phyloP scores from a whole-genome alignment of 129 eudicot species.

The Centaurea solstitialis region DNA sequence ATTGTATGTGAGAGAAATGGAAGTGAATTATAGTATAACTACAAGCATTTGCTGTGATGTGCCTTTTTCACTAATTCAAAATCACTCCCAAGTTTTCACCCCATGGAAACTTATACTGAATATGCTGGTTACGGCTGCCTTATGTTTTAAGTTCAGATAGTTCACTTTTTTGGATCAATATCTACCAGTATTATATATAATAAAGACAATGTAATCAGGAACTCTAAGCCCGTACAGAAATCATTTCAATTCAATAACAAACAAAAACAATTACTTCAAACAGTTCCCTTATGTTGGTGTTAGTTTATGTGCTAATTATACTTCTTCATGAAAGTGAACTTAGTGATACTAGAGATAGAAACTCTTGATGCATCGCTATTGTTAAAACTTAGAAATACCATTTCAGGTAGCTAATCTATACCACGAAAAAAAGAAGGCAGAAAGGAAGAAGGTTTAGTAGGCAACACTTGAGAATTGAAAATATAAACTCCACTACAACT shows the following conservation, averaged over 20 bases:
- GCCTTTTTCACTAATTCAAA: background rate
- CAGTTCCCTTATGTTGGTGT: background rate
- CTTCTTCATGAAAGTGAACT: background rate
- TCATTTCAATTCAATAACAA: background rate
- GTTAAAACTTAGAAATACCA: background rate
- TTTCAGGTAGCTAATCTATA: background rate
- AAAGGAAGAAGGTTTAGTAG: background rate
- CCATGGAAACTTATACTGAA: background rate
- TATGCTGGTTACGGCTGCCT: background rate
- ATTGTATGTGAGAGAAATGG: background rate
- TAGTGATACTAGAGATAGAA: background rate
- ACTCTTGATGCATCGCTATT: background rate
- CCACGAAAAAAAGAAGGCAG: background rate
- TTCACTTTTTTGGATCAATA: background rate
- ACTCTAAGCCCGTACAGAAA: background rate
- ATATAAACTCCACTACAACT: background rate
- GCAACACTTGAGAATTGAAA: background rate
- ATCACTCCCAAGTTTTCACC: background rate
- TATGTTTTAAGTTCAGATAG: background rate
- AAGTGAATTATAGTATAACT: background rate
- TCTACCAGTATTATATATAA: background rate
- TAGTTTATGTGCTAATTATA: background rate
- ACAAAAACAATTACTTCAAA: background rate
- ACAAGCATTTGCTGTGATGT: background rate
- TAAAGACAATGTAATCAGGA: background rate